Conservation (phyloP, 1,284 basidiomycete species). For the Cutaneotrichosporon sp. region DNA sequence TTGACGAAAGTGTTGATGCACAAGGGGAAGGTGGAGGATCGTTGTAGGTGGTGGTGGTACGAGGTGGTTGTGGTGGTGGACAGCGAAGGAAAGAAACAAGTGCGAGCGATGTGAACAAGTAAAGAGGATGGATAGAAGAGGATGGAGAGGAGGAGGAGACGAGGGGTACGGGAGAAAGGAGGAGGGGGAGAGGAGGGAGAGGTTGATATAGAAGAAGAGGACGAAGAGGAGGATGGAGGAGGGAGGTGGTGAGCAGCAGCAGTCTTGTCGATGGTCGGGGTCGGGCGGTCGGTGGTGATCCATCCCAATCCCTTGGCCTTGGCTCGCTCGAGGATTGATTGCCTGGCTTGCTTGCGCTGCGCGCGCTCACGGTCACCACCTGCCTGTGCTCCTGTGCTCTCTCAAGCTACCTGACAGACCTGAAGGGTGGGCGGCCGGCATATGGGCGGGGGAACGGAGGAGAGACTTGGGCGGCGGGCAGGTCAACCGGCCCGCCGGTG, state of each 20-base stretch:
- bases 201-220: not conserved
- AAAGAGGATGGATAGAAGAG: not conserved
- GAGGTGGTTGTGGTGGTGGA: slow-evolving; percentile 1
- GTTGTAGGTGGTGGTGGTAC: not conserved
- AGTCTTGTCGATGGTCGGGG: slow-evolving; percentile 4
- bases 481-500: not conserved
- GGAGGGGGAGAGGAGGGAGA: slow-evolving; percentile 3
- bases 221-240: slow-evolving; percentile 2
- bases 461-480: too few relatives aligned
- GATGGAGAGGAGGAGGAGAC: not conserved
- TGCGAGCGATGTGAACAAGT: not conserved
- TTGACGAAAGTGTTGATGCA: slow-evolving; percentile 6
- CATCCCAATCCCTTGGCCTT: not conserved
- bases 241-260: not conserved
- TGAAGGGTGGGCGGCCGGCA: not conserved
- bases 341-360: too few relatives aligned
- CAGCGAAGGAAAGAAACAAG: not conserved
- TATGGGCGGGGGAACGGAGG: not conserved
- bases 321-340: not conserved
- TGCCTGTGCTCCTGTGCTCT: too few relatives aligned
- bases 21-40: slow-evolving; percentile 7
- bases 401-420: too few relatives aligned
- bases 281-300: not conserved
- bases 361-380: too few relatives aligned
- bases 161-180: not conserved